These are phyloP conservation scores for Colletotrichum camelliae DNA, from an alignment of 2,329 filamentous ascomycete species.

Conservation along the genomic window DNA sequence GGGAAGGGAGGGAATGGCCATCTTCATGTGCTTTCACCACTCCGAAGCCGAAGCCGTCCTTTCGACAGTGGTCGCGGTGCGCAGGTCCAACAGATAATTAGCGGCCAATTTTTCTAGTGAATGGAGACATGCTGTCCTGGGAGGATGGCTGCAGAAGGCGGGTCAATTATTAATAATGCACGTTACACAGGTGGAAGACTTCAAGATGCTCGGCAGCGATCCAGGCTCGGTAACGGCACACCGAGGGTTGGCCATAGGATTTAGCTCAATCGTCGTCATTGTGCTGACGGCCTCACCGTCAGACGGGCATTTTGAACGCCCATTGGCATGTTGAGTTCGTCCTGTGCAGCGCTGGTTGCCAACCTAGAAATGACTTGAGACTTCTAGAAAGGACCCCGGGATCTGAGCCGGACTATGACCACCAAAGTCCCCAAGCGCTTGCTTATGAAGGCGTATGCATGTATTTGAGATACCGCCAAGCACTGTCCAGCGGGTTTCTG, in stretches of 20 bases:
- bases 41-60: neutral
- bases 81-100: neutral
- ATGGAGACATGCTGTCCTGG: neutral
- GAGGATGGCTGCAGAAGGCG: conserved; percentile 6
- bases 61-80: neutral
- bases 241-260: neutral
- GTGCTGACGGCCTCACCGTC: conserved; percentile 7
- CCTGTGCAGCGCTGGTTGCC: neutral
- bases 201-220: neutral
- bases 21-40: neutral
- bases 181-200: neutral
- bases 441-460: neutral
- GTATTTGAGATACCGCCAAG: neutral
- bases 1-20: neutral
- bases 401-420: neutral
- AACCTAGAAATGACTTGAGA: neutral
- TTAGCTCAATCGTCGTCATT: neutral
- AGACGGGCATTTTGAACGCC: conserved; percentile 8
- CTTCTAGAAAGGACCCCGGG: conserved; percentile 7
- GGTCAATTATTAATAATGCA: neutral
- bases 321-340: neutral
- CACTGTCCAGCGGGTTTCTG: neutral
- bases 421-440: neutral
- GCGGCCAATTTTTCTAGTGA: neutral
- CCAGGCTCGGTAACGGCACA: neutral